Base-by-base conservation (phyloP, 345 rosid genomes). In the Citrus trifoliata region DNA sequence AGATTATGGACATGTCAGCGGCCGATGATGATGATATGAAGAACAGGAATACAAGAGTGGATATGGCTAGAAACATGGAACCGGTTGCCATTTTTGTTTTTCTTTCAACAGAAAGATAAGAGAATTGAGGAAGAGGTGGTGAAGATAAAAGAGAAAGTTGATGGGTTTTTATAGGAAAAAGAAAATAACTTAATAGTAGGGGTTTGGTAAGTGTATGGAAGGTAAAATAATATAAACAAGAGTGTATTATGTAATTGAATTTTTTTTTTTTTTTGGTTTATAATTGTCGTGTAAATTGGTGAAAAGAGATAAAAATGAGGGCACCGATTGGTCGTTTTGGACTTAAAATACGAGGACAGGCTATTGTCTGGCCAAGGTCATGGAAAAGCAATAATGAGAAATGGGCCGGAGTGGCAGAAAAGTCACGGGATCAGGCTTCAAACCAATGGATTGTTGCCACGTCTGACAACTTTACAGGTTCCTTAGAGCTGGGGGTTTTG, bases 11-110 rank as follows among this genome's bases (percentile, higher is more conserved):
- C 83, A 79, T 77, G 77, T 85, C 88, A 24, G 73, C 4, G 78
- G 93, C 90, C 14, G 82, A 78, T 27, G 92, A 80, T n/a, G 92
- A 80, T n/a, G 87, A 22, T 76, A 80, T 2, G 74, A 81, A 79
- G 79, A 71, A 75, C 33, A 88, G 42, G 83, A 85, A 75, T 70
- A 88, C 71, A 38, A 84, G 70, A 67, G 76, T 71, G 22, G 67
- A 61, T 42, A 66, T 21, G 60, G 80, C 28, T n/a, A 27, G 18
- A 30, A 70, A 19, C 83, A 75, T 75, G 61, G 67, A 37, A 81
- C 66, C 71, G 67, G 74, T 42, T 38, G 79, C 79, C 61, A 73
- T 80, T 73, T 27, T 66, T 30, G 51, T 37, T 72, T 69, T 46
- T 77, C 74, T 53, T 69, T 76, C 2, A 27, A 25, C 30, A 58